Percentiles rank a stretch among this genome's conserved stretches.
These are phyloP conservation scores for Nemania sp. DNA, from an alignment of 2,329 filamentous ascomycete species.

Conservation along the genomic window DNA sequence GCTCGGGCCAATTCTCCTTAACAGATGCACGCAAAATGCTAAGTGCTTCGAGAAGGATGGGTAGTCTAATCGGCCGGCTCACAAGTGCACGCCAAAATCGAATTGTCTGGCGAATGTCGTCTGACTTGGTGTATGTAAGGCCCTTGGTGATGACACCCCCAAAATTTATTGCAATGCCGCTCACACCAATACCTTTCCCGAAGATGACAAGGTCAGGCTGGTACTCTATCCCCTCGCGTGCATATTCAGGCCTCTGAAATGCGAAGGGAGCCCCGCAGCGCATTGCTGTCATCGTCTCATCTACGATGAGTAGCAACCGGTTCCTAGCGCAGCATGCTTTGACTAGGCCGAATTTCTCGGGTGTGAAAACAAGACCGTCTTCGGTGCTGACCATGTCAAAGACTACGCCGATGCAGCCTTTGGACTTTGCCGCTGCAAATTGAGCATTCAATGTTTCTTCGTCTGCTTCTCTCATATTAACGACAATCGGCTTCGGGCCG, in stretches of 20 bases:
- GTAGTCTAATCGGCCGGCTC: slow-evolving; percentile 25
- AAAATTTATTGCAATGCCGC: slow-evolving; percentile 27
- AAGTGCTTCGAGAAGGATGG: slow-evolving; percentile 25
- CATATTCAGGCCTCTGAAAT: slow-evolving; percentile 33
- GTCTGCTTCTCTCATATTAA: slow-evolving; percentile 26
- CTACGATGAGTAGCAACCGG: slow-evolving; percentile 27
- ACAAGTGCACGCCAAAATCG: slow-evolving; percentile 27
- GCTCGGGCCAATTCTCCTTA: slow-evolving; percentile 21
- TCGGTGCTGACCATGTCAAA: slow-evolving; percentile 33
- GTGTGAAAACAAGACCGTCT: slow-evolving; percentile 29
- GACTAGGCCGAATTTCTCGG: slow-evolving; percentile 20
- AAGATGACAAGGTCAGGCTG: slow-evolving; percentile 34
- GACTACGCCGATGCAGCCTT: slow-evolving; percentile 31
- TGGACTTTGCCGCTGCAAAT: slow-evolving; percentile 27
- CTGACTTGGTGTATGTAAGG: slow-evolving; percentile 22
- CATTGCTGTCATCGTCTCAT: slow-evolving; percentile 33
- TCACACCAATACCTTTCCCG: slow-evolving; percentile 29
- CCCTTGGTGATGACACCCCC: slow-evolving; percentile 22
- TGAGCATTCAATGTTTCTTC: slow-evolving; percentile 24
- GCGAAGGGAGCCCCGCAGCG: slow-evolving; percentile 36
- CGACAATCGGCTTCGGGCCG: slow-evolving; percentile 25
- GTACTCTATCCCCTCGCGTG: slow-evolving; percentile 12
- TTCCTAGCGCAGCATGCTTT: slow-evolving; percentile 24
- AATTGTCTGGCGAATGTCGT: slow-evolving; percentile 25
- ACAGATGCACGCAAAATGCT: slow-evolving; percentile 25